Conservation (phyloP, 2,329 filamentous ascomycete genomes). For the Penicillium vulpinum region DNA sequence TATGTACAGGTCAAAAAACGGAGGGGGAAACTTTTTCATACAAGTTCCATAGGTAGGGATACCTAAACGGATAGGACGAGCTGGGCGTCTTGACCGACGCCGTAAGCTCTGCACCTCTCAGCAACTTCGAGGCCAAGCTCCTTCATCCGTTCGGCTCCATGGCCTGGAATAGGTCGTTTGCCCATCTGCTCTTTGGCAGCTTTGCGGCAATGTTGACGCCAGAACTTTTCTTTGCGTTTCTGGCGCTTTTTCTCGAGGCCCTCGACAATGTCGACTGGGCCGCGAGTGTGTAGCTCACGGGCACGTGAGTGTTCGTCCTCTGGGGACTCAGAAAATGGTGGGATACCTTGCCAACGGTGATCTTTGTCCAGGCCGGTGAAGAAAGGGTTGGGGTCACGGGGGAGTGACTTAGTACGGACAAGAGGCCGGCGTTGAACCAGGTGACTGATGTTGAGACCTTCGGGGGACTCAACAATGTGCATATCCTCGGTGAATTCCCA, state of each 20-base stretch:
- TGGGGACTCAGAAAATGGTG: slow-evolving; percentile 37
- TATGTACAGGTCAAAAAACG: slow-evolving; percentile 27
- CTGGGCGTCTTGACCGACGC: slow-evolving; percentile 49
- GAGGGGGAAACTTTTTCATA: slow-evolving; percentile 17
- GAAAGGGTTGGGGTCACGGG: slow-evolving; percentile 73
- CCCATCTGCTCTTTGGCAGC: slow-evolving; percentile 67
- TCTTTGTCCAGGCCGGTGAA: slow-evolving; percentile 42
- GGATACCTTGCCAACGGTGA: slow-evolving; percentile 35
- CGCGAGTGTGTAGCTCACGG: slow-evolving; percentile 69
- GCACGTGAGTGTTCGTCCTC: slow-evolving; percentile 37
- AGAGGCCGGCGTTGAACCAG: slow-evolving; percentile 65
- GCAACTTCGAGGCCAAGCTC: slow-evolving; percentile 87
- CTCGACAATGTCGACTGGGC: slow-evolving; percentile 97
- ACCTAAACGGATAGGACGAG: slow-evolving; percentile 72
- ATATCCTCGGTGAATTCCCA: slow-evolving; percentile 38
- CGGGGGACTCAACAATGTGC: slow-evolving; percentile 47
- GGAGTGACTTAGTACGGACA: slow-evolving; percentile 81
- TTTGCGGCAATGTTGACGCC: slow-evolving; percentile 84
- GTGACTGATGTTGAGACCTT: slow-evolving; percentile 54
- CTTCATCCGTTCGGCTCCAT: slow-evolving; percentile 89
- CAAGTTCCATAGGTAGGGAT: slow-evolving; percentile 17
- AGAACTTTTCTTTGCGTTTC: slow-evolving; percentile 87
- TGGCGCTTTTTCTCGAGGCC: slow-evolving; percentile 92
- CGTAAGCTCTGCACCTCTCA: slow-evolving; percentile 72
- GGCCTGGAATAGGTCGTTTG: slow-evolving; percentile 70